Evolutionary conservation across 371 early-diverging fungal species (phyloP), one percentile per base, ranked within the genome.

Genomic region (Batkoa obscura): DNA sequence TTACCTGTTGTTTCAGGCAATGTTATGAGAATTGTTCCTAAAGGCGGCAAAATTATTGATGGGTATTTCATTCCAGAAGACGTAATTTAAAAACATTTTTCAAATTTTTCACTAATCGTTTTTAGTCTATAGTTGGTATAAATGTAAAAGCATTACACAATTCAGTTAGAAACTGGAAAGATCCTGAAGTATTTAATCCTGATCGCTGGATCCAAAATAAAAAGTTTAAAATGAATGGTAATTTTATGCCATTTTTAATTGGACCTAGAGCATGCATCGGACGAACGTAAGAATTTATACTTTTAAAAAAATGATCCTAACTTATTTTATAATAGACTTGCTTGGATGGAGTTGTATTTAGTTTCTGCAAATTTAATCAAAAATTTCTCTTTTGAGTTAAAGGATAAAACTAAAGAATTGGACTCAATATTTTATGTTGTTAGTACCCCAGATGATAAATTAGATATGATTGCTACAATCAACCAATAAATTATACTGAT

Each of bases 51-150:
- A 47, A 71, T 70, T 47, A 79, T 83, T 71, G 83, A 84, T 3
- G 85, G 81, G 53, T 77, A 75, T 39, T 62, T 60, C 52, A 72
- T 69, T 59, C 72, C 64, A 36, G 77, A 71, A 15, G 75, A 76
- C 45, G 55, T 65, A 36, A 68, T n/a, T n/a, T n/a, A n/a, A n/a
- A 36, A 52, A 39, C 31, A 35, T 52, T 13, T 15, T 37, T 52
- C 3, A 50, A 30, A 30, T 13, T 32, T n/a, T n/a, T n/a, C n/a
- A n/a, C 41, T 41, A 41, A 33, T 33, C 31, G 2, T 34, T 32
- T 9, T 4, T 34, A 50, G 50, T 31, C 50, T 32, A 50, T 33
- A 4, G 33, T 50, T 6, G 33, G 13, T 34, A 15, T 33, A 5
- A 17, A 23, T 13, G n/a, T 33, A n/a, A 31, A 50, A 6, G 47